Conservation (phyloP, 2,329 filamentous ascomycete genomes). For the Penicillium crustosum region DNA sequence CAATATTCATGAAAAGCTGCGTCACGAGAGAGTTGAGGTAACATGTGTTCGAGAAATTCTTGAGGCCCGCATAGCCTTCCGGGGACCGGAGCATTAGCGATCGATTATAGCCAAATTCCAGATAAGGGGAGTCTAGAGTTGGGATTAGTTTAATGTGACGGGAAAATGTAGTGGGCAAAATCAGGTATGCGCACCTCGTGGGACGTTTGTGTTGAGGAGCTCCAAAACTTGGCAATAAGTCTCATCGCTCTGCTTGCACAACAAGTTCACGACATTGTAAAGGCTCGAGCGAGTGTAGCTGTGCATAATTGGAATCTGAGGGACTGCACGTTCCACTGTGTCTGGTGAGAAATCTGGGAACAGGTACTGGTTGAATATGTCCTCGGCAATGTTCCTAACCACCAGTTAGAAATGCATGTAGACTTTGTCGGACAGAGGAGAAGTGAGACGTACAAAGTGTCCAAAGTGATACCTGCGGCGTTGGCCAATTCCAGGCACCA, state of each 20-base stretch:
- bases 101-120: conserved; percentile 64
- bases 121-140: conserved; percentile 39
- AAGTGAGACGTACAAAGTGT: conserved; percentile 34
- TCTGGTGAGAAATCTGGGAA: conserved; percentile 57
- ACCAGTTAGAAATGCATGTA: background rate
- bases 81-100: conserved; percentile 67
- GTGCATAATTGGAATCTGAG: conserved; percentile 54
- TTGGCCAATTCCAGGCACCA: conserved; percentile 44
- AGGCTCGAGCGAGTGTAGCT: conserved; percentile 58
- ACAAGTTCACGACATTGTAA: conserved; percentile 58
- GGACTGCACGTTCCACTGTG: conserved; percentile 29
- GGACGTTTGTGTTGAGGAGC: conserved; percentile 52
- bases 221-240: conserved; percentile 56
- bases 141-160: background rate
- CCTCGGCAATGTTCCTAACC: conserved; percentile 46
- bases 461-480: conserved; percentile 31
- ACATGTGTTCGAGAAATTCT: conserved; percentile 92
- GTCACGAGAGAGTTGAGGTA: conserved; percentile 94
- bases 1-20: conserved; percentile 92
- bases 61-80: conserved; percentile 84
- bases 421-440: background rate
- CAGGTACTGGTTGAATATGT: conserved; percentile 63
- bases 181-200: conserved; percentile 42
- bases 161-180: background rate
- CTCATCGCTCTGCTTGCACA: conserved; percentile 52